These are phyloP conservation scores for Saccharomycopsis babjevae DNA, from an alignment of 805 yeast species.

Conservation along the genomic window DNA sequence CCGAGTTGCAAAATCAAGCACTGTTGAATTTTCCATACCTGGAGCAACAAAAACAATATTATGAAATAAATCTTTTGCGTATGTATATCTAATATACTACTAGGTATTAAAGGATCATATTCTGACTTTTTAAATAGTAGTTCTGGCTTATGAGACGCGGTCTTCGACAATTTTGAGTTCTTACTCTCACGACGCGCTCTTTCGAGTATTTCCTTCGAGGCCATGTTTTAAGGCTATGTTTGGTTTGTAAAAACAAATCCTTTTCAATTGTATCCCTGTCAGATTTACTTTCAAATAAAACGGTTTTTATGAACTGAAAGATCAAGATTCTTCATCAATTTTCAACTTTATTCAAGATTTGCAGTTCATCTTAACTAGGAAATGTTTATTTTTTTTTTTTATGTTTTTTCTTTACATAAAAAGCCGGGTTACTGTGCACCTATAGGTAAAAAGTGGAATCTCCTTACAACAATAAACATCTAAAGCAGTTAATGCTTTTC, in stretches of 20 bases:
- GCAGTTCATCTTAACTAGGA: no score
- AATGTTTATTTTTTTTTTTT: no score
- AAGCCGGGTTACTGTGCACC: no score
- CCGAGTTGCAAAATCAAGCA: slow-evolving; percentile 41
- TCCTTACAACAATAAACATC: no score
- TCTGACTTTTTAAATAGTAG: neutral
- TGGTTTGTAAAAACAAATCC: neutral
- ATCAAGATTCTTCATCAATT: no score
- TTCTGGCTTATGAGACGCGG: neutral
- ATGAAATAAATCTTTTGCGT: slow-evolving; percentile 63
- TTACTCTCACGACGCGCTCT: neutral
- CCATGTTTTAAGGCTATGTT: neutral
- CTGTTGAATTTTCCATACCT: slow-evolving; percentile 78
- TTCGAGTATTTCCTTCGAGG: neutral
- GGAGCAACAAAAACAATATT: slow-evolving; percentile 64
- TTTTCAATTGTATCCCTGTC: neutral
- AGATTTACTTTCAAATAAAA: no score
- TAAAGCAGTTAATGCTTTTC: no score
- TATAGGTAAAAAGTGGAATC: no score
- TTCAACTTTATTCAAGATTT: no score
- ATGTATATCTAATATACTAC: slow-evolving; percentile 55
- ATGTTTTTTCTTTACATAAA: no score
- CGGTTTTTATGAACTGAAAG: no score
- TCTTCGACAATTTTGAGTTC: neutral
- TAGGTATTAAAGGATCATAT: slow-evolving; percentile 45